Conservation (phyloP, 352 stramenopile genomes). For the Phytopythium chamaehyphon region DNA sequence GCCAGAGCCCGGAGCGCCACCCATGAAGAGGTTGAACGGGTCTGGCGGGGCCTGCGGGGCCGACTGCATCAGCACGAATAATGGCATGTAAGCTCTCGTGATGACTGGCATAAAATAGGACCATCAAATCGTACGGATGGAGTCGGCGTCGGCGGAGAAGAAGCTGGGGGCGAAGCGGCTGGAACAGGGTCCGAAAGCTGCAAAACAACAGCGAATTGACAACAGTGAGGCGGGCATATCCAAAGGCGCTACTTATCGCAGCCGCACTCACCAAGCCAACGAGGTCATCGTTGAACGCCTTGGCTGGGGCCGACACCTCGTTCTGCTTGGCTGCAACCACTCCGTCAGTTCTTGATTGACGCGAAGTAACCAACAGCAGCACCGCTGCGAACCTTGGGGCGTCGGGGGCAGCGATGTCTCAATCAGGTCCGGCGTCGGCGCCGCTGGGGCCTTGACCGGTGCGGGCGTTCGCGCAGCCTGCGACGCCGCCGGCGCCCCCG, state of each 20-base stretch:
- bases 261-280: conserved; percentile 56
- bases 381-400: conserved; percentile 16
- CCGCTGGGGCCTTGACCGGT: conserved; percentile 12
- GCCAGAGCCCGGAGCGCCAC: conserved; percentile 3
- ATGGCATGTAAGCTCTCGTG: conserved; percentile 5
- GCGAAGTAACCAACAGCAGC: neutral
- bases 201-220: neutral
- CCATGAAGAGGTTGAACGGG: conserved; percentile 76
- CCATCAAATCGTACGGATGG: conserved; percentile 20
- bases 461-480: conserved; percentile 23
- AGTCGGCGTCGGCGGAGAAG: conserved; percentile 32
- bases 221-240: neutral
- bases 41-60: conserved; percentile 31
- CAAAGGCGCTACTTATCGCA: neutral
- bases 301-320: conserved; percentile 34
- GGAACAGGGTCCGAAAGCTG: conserved; percentile 64
- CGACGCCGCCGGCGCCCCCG: too few relatives aligned
- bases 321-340: conserved; percentile 42
- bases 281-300: conserved; percentile 79
- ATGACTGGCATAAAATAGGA: too few relatives aligned
- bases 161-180: conserved; percentile 24
- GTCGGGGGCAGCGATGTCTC: conserved; percentile 47
- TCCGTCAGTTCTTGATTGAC: neutral
- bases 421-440: conserved; percentile 63
- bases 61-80: conserved; percentile 7